Evolutionary conservation across 2,329 filamentous ascomycete genomes (phyloP).

Genomic region (Penicillium sp.): DNA sequence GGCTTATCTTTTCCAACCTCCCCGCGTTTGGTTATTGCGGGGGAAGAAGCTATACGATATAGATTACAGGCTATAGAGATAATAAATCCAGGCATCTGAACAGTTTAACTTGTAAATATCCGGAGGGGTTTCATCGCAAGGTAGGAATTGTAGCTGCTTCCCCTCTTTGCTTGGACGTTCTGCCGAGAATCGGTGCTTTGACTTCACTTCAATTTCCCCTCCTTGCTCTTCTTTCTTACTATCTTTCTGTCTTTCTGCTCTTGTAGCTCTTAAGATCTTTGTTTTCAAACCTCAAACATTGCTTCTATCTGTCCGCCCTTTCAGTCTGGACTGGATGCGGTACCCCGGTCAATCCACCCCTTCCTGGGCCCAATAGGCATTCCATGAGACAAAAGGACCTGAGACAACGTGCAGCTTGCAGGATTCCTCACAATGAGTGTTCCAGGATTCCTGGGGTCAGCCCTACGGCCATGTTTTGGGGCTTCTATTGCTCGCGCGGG

Average conservation of each 20-base stretch:
- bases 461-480: slow-evolving; percentile 27
- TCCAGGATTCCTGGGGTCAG: slow-evolving; percentile 25
- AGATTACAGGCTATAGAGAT: neutral
- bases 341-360: neutral
- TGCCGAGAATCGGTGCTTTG: slow-evolving; percentile 5
- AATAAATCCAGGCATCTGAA: neutral
- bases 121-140: neutral
- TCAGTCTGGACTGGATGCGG: slow-evolving; percentile 3
- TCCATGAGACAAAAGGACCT: slow-evolving; percentile 5
- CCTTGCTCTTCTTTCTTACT: slow-evolving; percentile 3
- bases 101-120: neutral
- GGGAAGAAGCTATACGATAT: neutral
- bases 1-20: neutral
- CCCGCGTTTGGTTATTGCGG: neutral
- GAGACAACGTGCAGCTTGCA: neutral
- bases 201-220: neutral
- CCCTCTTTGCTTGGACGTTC: slow-evolving; percentile 4
- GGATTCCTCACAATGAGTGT: slow-evolving; percentile 25
- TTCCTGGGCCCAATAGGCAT: neutral
- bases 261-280: neutral
- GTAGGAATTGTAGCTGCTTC: neutral
- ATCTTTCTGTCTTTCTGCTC: neutral
- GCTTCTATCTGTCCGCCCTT: neutral
- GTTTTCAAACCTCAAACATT: neutral
- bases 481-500: slow-evolving; percentile 21